phyloP scores from a whole-genome alignment of 345 rosid genomes.

The Corchorus olitorius region DNA sequence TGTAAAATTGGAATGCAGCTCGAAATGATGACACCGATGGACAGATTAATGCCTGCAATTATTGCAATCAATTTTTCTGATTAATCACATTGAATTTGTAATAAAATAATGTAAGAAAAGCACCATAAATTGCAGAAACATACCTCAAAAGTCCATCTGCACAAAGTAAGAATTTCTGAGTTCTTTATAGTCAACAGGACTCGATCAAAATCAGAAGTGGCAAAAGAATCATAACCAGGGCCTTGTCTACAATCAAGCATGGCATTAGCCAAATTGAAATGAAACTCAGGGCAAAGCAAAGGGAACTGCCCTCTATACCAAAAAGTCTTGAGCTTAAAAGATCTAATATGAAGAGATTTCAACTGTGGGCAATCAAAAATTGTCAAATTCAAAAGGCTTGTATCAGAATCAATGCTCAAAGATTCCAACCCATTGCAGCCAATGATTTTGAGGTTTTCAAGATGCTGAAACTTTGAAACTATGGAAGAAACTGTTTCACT shows the following conservation, averaged over 20 bases:
- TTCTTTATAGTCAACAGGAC: constrained; percentile 58
- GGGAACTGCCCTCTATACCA: constrained; percentile 47
- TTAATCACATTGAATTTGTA: background rate
- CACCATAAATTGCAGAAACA: background rate
- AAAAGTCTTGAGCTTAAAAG: constrained; percentile 44
- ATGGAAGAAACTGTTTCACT: constrained; percentile 52
- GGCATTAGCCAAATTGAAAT: constrained; percentile 54
- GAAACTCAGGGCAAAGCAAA: constrained; percentile 45
- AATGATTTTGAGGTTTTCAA: constrained; percentile 53
- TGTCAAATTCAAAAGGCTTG: constrained; percentile 48
- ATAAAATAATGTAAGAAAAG: no score
- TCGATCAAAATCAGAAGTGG: constrained; percentile 34
- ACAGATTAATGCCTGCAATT: constrained; percentile 47
- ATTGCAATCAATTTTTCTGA: background rate
- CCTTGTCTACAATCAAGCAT: constrained; percentile 56
- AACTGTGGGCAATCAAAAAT: constrained; percentile 46
- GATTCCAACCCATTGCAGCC: constrained; percentile 42
- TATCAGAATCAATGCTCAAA: constrained; percentile 44
- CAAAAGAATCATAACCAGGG: constrained; percentile 30
- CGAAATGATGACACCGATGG: constrained; percentile 43
- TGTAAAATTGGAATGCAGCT: constrained; percentile 55
- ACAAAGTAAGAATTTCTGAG: constrained; percentile 47
- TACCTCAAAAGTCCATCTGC: constrained; percentile 71
- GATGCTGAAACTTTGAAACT: constrained; percentile 39
- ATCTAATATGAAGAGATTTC: constrained; percentile 39